Evolutionary conservation across 768 basidiomycete species (phyloP).

Genomic region (Russula virescens): DNA sequence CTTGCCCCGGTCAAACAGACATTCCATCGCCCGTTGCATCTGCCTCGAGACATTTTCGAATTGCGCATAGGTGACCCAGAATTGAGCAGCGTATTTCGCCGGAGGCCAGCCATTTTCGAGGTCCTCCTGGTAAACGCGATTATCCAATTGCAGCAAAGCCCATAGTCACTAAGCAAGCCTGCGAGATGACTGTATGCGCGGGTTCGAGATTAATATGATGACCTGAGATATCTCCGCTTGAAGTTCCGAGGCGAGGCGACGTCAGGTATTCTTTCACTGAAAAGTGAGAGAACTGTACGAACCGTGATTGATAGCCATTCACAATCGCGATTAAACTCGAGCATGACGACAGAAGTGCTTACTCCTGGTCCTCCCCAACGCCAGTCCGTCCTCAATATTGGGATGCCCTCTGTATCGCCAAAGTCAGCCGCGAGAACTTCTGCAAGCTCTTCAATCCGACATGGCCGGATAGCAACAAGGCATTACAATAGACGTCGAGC

Average conservation of each 20-base stretch:
- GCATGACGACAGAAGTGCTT: background rate
- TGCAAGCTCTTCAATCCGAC: background rate
- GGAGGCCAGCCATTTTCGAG: background rate
- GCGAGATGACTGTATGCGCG: background rate
- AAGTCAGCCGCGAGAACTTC: slow-evolving; percentile 9
- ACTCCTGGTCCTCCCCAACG: background rate
- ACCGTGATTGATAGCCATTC: background rate
- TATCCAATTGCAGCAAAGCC: background rate
- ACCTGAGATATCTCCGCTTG: background rate
- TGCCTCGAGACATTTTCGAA: background rate
- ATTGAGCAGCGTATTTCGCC: background rate
- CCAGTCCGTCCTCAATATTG: background rate
- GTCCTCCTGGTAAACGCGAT: background rate
- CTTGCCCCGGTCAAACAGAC: background rate
- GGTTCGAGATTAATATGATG: background rate
- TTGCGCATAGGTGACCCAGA: background rate
- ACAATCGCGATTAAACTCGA: background rate
- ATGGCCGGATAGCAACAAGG: background rate
- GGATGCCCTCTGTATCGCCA: background rate
- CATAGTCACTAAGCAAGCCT: background rate
- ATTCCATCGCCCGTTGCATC: background rate
- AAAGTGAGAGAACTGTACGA: slow-evolving; percentile 4
- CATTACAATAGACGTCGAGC: slow-evolving; percentile 6
- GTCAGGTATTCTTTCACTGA: slow-evolving; percentile 2
- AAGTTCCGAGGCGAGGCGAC: background rate